These are phyloP conservation scores for Boletus sensibilis DNA, from an alignment of 768 basidiomycete genomes.

Conservation along the genomic window DNA sequence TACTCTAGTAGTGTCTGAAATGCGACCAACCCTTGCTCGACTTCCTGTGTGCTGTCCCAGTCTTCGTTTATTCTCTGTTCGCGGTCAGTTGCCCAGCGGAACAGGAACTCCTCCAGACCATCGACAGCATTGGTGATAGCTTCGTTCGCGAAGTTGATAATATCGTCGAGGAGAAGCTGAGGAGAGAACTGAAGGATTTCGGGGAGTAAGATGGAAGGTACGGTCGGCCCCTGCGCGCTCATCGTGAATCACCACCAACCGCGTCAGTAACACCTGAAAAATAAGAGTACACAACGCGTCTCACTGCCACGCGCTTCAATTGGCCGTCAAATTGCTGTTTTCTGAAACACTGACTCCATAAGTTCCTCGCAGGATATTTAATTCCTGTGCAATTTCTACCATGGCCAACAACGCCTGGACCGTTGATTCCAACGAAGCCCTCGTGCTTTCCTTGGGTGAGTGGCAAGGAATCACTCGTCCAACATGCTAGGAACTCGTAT, in stretches of 20 bases:
- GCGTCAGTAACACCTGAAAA: not conserved
- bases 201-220: slow-evolving; percentile 26
- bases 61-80: slow-evolving; percentile 44
- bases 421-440: slow-evolving; percentile 71
- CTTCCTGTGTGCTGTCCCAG: slow-evolving; percentile 64
- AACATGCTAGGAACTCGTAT: slow-evolving; percentile 1
- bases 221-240: slow-evolving; percentile 29
- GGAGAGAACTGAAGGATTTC: slow-evolving; percentile 82
- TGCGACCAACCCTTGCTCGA: slow-evolving; percentile 77
- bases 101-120: slow-evolving; percentile 75
- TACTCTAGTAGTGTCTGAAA: slow-evolving; percentile 88
- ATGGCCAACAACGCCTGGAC: slow-evolving; percentile 61
- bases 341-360: not conserved
- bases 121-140: slow-evolving; percentile 76
- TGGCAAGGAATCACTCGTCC: not conserved
- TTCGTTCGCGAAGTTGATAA: slow-evolving; percentile 80
- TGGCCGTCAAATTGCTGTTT: not conserved
- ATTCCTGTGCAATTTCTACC: not conserved
- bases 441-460: slow-evolving; percentile 72
- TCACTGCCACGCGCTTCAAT: not conserved
- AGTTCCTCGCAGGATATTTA: not conserved
- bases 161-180: slow-evolving; percentile 81
- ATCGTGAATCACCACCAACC: slow-evolving; percentile 18
- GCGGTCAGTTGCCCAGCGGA: slow-evolving; percentile 71
- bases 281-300: slow-evolving; percentile 32